phyloP scores from a whole-genome alignment of 257 asterid species.

The Solanum commersonii region DNA sequence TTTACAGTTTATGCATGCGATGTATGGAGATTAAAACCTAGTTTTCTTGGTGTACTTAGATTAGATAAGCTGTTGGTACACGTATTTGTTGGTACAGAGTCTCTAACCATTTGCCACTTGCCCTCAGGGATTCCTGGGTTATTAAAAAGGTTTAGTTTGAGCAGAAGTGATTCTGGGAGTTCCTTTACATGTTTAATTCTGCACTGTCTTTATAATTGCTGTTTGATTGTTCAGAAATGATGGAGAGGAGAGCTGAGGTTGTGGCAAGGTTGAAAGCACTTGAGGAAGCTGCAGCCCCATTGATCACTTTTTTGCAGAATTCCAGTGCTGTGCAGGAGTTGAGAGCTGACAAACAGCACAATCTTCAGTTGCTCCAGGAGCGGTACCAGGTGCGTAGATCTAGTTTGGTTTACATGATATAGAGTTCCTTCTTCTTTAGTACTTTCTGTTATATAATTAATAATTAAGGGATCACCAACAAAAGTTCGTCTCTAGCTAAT shows the following conservation, averaged over 20 bases:
- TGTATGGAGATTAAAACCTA: not conserved
- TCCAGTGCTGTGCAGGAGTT: conserved; percentile 82
- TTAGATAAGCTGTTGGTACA: not conserved
- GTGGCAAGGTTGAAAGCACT: conserved; percentile 78
- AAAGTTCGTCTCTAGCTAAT: not conserved
- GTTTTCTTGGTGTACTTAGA: not conserved
- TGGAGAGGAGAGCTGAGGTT: conserved; percentile 89
- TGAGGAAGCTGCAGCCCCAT: conserved; percentile 93
- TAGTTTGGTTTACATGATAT: not conserved
- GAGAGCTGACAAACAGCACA: conserved; percentile 87
- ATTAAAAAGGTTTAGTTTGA: not conserved
- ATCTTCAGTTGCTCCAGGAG: conserved; percentile 71
- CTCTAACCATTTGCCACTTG: not conserved
- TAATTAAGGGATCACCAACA: not conserved
- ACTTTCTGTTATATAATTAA: not conserved
- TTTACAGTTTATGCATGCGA: not conserved
- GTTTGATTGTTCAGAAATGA: conserved; percentile 50
- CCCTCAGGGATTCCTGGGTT: not conserved
- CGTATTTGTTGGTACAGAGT: not conserved
- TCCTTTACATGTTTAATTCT: not conserved
- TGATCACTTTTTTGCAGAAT: conserved; percentile 72
- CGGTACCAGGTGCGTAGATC: conserved; percentile 73
- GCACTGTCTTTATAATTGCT: not conserved
- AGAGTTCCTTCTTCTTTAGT: not conserved
- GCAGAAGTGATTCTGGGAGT: not conserved